Evolutionary conservation across 306 rosid species (phyloP), one percentile per base, ranked within the genome.

Genomic region (Inga leiocalycina): DNA sequence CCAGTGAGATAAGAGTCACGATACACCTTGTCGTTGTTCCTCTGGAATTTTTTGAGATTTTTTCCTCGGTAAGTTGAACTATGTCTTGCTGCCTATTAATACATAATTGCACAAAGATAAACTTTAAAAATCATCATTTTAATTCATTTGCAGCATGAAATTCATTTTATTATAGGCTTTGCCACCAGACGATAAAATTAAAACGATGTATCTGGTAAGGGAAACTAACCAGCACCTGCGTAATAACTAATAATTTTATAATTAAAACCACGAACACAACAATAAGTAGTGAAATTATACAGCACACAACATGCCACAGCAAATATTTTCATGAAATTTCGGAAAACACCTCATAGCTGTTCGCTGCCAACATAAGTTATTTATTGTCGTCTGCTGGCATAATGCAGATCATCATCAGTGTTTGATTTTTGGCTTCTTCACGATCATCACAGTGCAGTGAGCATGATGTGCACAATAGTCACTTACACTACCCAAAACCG

Each of bases 381-480:
- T 24, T 62, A 62, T 62, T 2, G 19, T 62, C 30, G 34, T 62
- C 35, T 3, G 68, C 37, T 3, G 17, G 35, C 1, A 24, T 62
- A 10, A 27, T 12, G 37, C 16, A 67, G 73, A 68, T 87, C 75
- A 68, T 87, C 75, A 61, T 87, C 75, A 87, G 78, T 84, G 90
- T 62, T 89, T 79, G 78, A 6, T 17, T 86, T 92, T 90, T n/a
- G 98, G 98, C 89, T 45, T 91, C 93, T 93, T 93, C 87, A 94
- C 97, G 8, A 93, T 90, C 91, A 90, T 90, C 78, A 94, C 90
- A 3, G 90, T 83, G 91, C 94, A 91, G 81, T 85, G 89, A 78
- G 97, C 98, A 80, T 91, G 93, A 81, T 89, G 97, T 45, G 92
- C 84, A 86, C 97, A 94, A 10, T 91, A 91, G 86, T 93, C 98